phyloP scores from a whole-genome alignment of 2,329 filamentous ascomycete genomes.

The Neonectria faginata region DNA sequence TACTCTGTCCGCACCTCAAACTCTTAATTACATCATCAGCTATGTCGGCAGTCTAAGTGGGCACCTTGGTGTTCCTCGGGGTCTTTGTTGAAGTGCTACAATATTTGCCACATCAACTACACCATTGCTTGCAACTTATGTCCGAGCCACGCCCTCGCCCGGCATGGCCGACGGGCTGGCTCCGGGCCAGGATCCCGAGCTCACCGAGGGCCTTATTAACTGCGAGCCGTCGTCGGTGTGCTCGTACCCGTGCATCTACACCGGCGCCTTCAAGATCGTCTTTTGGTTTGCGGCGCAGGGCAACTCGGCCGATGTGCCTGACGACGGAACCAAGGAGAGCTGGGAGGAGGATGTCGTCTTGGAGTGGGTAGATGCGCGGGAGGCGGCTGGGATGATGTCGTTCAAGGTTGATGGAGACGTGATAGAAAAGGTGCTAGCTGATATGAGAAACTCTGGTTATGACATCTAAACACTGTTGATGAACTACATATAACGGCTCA shows the following conservation, averaged over 20 bases:
- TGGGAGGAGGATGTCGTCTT: slow-evolving; percentile 45
- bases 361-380: slow-evolving; percentile 43
- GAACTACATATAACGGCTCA: neutral
- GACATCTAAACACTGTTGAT: slow-evolving; percentile 31
- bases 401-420: slow-evolving; percentile 42
- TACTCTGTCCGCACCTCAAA: neutral
- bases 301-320: slow-evolving; percentile 43
- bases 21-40: slow-evolving; percentile 6
- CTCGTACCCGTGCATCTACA: no score
- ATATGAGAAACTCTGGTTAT: slow-evolving; percentile 45
- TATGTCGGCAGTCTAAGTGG: neutral
- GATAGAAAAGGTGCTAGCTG: slow-evolving; percentile 44
- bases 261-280: no score
- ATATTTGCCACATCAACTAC: neutral
- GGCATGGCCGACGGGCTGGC: no score
- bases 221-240: no score
- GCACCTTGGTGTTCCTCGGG: no score
- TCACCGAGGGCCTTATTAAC: no score
- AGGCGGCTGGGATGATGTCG: slow-evolving; percentile 40
- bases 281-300: slow-evolving; percentile 55
- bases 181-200: no score
- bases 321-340: slow-evolving; percentile 45
- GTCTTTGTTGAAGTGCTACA: neutral
- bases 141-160: no score
- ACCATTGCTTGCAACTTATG: neutral